A percentile compares a stretch with the other conserved stretches of the same genome.
These are phyloP conservation scores for Monosporascus sp. DNA, from an alignment of 2,329 filamentous ascomycete species.

Conservation along the genomic window DNA sequence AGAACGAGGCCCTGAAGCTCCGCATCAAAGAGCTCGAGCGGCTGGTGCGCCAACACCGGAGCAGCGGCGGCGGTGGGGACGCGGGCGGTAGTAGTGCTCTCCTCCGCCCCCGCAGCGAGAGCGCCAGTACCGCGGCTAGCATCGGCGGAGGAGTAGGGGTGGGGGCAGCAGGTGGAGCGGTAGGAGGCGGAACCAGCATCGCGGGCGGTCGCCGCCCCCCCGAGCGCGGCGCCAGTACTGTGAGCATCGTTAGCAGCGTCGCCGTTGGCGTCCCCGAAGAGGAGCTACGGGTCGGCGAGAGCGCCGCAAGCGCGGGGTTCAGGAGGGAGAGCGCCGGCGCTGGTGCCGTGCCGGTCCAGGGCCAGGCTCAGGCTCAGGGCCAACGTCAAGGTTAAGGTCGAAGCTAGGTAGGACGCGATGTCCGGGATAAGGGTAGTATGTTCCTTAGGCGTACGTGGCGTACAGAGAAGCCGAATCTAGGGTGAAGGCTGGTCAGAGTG, in stretches of 20 bases:
- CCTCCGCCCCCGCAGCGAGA: slow-evolving; percentile 40
- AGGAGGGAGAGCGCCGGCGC: not conserved
- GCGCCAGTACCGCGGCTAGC: slow-evolving; percentile 49
- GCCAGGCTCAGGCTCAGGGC: too few species aligned
- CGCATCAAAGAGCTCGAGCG: slow-evolving; percentile 59
- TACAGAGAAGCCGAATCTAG: too few species aligned
- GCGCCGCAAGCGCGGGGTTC: slow-evolving; percentile 47
- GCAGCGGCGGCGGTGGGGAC: slow-evolving; percentile 33
- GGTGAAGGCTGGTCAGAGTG: too few species aligned
- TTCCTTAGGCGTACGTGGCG: too few species aligned
- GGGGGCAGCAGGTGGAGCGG: slow-evolving; percentile 25
- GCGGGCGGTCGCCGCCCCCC: slow-evolving; percentile 40
- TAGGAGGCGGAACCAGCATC: slow-evolving; percentile 36
- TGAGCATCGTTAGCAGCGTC: slow-evolving; percentile 40
- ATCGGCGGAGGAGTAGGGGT: slow-evolving; percentile 36
- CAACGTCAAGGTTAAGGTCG: too few species aligned
- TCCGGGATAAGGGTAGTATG: too few species aligned
- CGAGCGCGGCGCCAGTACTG: slow-evolving; percentile 41
- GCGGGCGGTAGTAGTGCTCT: not conserved
- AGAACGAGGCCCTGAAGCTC: slow-evolving; percentile 59
- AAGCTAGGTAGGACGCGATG: too few species aligned
- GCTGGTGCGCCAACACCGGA: slow-evolving; percentile 43
- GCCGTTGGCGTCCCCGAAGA: slow-evolving; percentile 55
- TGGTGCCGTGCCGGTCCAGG: not conserved
- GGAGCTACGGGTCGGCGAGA: slow-evolving; percentile 57